phyloP scores from a whole-genome alignment of 768 basidiomycete species.

The Sarcodon aspratus region DNA sequence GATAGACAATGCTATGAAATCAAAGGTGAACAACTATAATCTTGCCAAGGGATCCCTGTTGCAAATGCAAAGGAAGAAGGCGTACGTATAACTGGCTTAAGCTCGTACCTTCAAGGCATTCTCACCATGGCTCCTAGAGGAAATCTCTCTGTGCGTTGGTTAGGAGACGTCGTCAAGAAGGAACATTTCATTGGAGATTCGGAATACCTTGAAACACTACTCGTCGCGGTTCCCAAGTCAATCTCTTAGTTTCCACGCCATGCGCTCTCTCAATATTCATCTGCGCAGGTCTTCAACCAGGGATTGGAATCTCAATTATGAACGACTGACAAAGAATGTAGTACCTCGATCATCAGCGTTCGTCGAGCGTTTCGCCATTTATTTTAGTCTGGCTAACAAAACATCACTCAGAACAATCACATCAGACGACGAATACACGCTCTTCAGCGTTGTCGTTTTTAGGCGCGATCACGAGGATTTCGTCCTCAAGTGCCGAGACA shows the following conservation, averaged over 20 bases:
- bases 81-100: conserved; percentile 32
- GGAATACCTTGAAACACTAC: conserved; percentile 85
- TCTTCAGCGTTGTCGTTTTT: conserved; percentile 85
- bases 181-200: conserved; percentile 81
- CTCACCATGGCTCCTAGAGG: conserved; percentile 39
- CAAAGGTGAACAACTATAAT: conserved; percentile 86
- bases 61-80: conserved; percentile 91
- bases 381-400: conserved; percentile 1
- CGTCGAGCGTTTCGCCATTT: conserved; percentile 15
- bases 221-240: conserved; percentile 93
- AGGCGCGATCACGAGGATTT: conserved; percentile 87
- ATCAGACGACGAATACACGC: conserved; percentile 80
- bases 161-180: conserved; percentile 74
- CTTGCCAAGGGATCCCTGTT: conserved; percentile 86
- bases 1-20: conserved; percentile 90
- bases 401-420: conserved; percentile 45
- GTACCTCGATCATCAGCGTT: conserved; percentile 88
- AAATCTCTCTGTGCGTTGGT: conserved; percentile 84
- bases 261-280: conserved; percentile 6
- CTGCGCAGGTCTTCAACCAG: conserved; percentile 55
- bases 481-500: conserved; percentile 86
- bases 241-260: conserved; percentile 11
- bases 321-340: conserved; percentile 79
- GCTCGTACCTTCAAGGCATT: background rate
- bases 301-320: conserved; percentile 86